Conservation (phyloP, 2,329 filamentous ascomycete genomes). For the Phyllosticta citrichinensis region DNA sequence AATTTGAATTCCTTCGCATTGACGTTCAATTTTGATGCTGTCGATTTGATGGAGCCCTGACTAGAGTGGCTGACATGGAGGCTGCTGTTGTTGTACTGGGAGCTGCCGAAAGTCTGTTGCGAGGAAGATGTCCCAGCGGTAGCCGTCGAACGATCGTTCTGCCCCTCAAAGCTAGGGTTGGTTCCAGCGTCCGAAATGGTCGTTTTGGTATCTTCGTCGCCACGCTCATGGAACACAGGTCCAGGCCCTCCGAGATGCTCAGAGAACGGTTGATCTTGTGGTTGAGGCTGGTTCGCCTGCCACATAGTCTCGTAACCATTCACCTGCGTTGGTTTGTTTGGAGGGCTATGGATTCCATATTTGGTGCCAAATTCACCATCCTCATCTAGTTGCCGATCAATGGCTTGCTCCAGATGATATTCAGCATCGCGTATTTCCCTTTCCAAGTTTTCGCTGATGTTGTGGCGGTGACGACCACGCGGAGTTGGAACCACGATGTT, state of each 20-base stretch:
- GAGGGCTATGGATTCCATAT: conserved; percentile 9
- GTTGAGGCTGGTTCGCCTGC: conserved; percentile 56
- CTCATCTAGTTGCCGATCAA: conserved; percentile 68
- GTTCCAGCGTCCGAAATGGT: conserved; percentile 28
- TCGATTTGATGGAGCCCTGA: conserved; percentile 57
- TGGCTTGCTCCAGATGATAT: conserved; percentile 72
- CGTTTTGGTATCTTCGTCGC: conserved; percentile 28
- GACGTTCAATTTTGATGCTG: conserved; percentile 73
- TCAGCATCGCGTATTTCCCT: conserved; percentile 78
- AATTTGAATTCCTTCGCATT: conserved; percentile 82
- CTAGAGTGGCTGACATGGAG: conserved; percentile 34
- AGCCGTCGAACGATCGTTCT: conserved; percentile 24
- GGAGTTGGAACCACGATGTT: conserved; percentile 53
- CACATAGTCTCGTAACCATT: conserved; percentile 15
- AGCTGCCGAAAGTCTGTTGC: conserved; percentile 47
- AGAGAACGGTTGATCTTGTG: conserved; percentile 64
- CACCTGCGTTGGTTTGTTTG: conserved; percentile 18
- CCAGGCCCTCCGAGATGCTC: conserved; percentile 30
- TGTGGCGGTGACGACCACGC: conserved; percentile 54
- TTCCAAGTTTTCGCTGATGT: conserved; percentile 68
- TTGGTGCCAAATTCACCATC: conserved; percentile 57
- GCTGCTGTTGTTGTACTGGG: conserved; percentile 39
- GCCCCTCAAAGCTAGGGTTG: conserved; percentile 28
- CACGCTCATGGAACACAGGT: background rate
- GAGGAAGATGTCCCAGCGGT: conserved; percentile 22